These are phyloP conservation scores for Tricholoma furcatifolium DNA, from an alignment of 768 basidiomycete species.

Conservation along the genomic window DNA sequence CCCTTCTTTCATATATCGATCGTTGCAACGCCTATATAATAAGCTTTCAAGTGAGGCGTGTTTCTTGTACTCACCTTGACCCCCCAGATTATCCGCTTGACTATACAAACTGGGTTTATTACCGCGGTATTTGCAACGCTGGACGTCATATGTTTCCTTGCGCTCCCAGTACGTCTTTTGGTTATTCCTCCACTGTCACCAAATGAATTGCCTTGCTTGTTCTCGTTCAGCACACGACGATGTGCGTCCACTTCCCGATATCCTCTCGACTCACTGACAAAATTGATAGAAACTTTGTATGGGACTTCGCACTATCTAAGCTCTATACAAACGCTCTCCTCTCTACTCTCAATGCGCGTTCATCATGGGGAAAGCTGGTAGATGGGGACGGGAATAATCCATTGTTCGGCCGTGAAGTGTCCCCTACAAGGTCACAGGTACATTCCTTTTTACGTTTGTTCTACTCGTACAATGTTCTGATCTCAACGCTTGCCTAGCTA, in stretches of 20 bases:
- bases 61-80: neutral
- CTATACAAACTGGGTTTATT: constrained; percentile 39
- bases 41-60: neutral
- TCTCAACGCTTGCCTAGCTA: neutral
- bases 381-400: constrained; percentile 16
- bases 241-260: constrained; percentile 12
- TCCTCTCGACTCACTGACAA: neutral
- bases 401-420: constrained; percentile 11
- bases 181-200: neutral
- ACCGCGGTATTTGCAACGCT: constrained; percentile 40
- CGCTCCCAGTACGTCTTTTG: constrained; percentile 30
- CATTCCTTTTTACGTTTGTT: neutral
- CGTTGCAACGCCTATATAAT: neutral
- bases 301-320: constrained; percentile 28
- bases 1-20: constrained; percentile 7
- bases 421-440: constrained; percentile 6
- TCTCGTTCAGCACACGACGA: constrained; percentile 20
- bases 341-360: constrained; percentile 22
- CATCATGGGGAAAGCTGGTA: constrained; percentile 13
- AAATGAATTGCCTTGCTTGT: neutral
- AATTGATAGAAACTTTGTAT: constrained; percentile 25
- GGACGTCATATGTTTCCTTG: constrained; percentile 42
- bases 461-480: neutral
- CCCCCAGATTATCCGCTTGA: constrained; percentile 22
- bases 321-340: constrained; percentile 25